A percentile compares a stretch with the other conserved stretches of the same genome.
phyloP scores from a whole-genome alignment of 345 rosid species.

The Erysimum cheiranthoides region DNA sequence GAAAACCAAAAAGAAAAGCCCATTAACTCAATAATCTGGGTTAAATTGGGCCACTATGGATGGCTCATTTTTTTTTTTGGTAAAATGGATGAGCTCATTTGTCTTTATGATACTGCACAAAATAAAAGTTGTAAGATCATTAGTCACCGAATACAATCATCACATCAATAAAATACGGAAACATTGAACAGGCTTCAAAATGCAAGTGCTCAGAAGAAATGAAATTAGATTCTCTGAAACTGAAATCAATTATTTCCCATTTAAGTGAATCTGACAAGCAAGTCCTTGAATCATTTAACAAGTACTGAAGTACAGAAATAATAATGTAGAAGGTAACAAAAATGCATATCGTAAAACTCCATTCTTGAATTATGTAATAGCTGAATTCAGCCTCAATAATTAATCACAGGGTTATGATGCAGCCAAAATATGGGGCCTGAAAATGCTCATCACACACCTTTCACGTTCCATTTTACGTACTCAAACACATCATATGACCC shows the following conservation, averaged over 20 bases:
- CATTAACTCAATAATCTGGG: background rate
- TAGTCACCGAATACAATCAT: too few species aligned
- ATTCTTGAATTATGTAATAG: background rate
- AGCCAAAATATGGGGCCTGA: slow-evolving; percentile 24
- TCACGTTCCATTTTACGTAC: slow-evolving; percentile 25
- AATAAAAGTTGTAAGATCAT: background rate
- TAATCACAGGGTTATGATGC: slow-evolving; percentile 27
- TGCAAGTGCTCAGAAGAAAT: background rate
- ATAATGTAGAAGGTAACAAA: background rate
- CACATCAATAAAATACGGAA: too few species aligned
- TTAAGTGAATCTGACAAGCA: background rate
- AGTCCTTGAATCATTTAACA: background rate
- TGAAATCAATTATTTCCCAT: background rate
- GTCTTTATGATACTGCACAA: background rate
- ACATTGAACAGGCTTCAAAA: background rate
- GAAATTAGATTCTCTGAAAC: background rate
- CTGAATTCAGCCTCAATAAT: slow-evolving; percentile 9
- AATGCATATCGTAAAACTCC: background rate
- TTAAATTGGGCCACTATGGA: background rate
- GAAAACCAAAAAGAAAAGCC: background rate
- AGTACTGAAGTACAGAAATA: background rate
- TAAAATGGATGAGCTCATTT: too few species aligned
- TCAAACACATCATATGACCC: slow-evolving; percentile 5
- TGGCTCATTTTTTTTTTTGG: too few species aligned
- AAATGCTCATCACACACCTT: slow-evolving; percentile 35